phyloP scores from a whole-genome alignment of 2,329 filamentous ascomycete species.

The Fusarium aywerte region DNA sequence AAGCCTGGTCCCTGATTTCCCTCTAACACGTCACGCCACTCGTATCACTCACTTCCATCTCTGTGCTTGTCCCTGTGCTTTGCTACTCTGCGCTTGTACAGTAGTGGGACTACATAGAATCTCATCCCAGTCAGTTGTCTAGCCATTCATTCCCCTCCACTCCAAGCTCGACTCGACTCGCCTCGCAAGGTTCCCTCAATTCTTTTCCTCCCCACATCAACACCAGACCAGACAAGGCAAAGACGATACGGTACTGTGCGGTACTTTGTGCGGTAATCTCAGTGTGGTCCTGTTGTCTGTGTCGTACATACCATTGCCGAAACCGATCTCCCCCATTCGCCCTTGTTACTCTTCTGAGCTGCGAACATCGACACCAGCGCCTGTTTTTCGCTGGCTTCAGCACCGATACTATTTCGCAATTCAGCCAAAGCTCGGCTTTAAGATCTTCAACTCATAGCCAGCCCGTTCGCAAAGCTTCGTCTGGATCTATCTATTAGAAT shows the following conservation, averaged over 20 bases:
- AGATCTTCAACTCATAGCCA: conserved; percentile 17
- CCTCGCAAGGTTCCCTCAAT: conserved; percentile 32
- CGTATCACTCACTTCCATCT: conserved; percentile 22
- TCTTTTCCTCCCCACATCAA: conserved; percentile 37
- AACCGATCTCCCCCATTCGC: conserved; percentile 19
- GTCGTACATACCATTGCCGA: conserved; percentile 33
- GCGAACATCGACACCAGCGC: conserved; percentile 28
- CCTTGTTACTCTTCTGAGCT: conserved; percentile 15
- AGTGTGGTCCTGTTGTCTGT: conserved; percentile 33
- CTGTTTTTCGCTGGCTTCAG: conserved; percentile 22
- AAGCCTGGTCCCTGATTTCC: conserved; percentile 5
- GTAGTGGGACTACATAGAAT: conserved; percentile 37
- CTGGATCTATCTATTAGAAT: conserved; percentile 39
- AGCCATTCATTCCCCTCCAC: conserved; percentile 26
- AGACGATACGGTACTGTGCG: conserved; percentile 17
- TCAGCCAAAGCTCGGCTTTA: conserved; percentile 22
- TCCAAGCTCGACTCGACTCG: conserved; percentile 22
- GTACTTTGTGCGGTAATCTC: conserved; percentile 41
- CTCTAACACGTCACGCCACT: conserved; percentile 34
- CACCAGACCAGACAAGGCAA: conserved; percentile 19
- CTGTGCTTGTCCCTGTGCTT: conserved; percentile 20
- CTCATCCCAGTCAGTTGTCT: conserved; percentile 25
- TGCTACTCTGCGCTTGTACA: not conserved
- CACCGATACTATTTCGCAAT: conserved; percentile 14
- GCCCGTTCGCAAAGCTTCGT: conserved; percentile 31